These are phyloP conservation scores for Alopecurus myosuroides DNA, from an alignment of 176 grass and related monocot species.

Conservation along the genomic window DNA sequence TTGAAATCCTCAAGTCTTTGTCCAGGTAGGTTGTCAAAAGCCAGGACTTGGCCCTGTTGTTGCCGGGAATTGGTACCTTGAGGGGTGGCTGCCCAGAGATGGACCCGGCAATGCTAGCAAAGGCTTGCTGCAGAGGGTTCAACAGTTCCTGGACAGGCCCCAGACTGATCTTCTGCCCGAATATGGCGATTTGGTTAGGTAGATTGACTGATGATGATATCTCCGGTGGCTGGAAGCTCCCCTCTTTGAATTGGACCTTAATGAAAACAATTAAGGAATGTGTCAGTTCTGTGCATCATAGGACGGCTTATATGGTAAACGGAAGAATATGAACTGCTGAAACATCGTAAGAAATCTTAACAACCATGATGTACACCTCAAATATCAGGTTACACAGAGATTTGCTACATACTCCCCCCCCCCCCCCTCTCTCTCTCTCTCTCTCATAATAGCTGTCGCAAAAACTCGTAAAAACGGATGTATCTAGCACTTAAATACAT, in stretches of 20 bases:
- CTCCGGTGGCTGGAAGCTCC: conserved; percentile 65
- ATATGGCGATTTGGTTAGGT: conserved; percentile 67
- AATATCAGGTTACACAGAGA: background rate
- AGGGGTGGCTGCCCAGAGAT: conserved; percentile 86
- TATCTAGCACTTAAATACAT: too few relatives aligned
- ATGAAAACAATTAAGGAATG: background rate
- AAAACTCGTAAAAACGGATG: too few relatives aligned
- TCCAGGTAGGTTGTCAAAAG: conserved; percentile 94
- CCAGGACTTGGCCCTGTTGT: conserved; percentile 62
- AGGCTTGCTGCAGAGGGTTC: conserved; percentile 61
- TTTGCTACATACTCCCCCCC: background rate
- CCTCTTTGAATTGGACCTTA: conserved; percentile 91
- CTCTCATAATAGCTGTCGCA: too few relatives aligned
- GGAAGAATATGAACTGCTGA: background rate
- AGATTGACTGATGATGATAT: conserved; percentile 67
- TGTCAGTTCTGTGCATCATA: background rate
- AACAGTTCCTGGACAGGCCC: conserved; percentile 53
- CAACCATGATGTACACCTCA: background rate
- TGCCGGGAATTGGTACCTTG: conserved; percentile 54
- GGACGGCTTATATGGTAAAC: background rate
- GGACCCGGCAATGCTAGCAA: conserved; percentile 55
- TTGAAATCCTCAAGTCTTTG: conserved; percentile 85
- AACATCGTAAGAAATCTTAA: background rate
- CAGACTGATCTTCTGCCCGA: conserved; percentile 81
- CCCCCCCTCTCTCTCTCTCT: too few relatives aligned